Conservation (phyloP, 495 filamentous ascomycete genomes). For the Thozetella sp. region DNA sequence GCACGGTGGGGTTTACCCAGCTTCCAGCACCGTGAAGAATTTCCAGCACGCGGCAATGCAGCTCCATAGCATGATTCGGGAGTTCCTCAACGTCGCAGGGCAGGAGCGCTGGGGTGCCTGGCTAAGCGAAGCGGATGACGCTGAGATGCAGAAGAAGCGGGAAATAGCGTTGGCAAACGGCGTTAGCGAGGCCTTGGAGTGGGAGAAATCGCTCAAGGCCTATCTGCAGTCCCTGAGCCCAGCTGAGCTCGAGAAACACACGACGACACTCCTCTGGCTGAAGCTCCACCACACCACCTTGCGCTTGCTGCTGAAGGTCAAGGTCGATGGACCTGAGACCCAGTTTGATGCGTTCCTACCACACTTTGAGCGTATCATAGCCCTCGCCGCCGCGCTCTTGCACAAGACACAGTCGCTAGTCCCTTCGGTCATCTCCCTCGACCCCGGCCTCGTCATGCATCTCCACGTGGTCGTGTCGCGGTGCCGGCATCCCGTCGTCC, state of each 20-base stretch:
- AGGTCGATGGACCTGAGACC: conserved; percentile 8
- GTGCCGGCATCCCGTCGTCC: conserved; percentile 16
- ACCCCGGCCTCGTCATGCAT: conserved; percentile 18
- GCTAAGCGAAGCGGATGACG: neutral
- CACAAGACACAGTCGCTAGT: conserved; percentile 5
- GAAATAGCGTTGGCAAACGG: neutral
- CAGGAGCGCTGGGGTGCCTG: neutral
- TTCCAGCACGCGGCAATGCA: neutral
- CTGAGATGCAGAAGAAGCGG: neutral
- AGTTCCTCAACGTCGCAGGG: neutral
- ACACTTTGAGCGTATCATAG: conserved; percentile 11
- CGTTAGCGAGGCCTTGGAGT: neutral
- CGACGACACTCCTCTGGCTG: conserved; percentile 5
- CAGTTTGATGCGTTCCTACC: conserved; percentile 9
- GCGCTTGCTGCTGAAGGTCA: neutral
- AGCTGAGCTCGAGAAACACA: neutral
- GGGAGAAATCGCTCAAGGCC: neutral
- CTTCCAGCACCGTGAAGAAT: neutral
- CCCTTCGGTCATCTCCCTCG: conserved; percentile 19
- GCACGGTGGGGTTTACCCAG: neutral
- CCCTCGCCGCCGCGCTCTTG: conserved; percentile 4
- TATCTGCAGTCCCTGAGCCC: neutral
- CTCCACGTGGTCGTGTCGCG: conserved; percentile 10
- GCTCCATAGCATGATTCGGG: neutral
- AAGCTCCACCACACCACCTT: conserved; percentile 12